A percentile compares a stretch with the other conserved stretches of the same genome.
Conservation (phyloP, 352 stramenopile species). For the Phytophthora pluvialis region DNA sequence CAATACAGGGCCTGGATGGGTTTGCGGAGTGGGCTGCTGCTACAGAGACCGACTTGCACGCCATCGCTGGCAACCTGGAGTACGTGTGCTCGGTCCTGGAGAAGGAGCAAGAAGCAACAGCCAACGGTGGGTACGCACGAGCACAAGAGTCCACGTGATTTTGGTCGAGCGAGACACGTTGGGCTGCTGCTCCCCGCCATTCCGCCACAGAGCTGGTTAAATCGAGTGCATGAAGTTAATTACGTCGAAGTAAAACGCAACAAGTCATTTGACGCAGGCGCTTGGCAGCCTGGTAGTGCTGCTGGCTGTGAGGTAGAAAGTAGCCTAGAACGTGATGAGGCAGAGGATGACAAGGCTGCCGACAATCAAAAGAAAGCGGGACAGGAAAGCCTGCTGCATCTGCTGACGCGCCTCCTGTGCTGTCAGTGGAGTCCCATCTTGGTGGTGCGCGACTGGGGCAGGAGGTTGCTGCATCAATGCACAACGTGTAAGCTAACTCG, state of each 20-base stretch:
- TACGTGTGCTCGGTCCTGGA: slow-evolving; percentile 75
- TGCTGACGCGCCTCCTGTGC: slow-evolving; percentile 65
- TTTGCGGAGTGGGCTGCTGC: slow-evolving; percentile 63
- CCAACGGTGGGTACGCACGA: slow-evolving; percentile 31
- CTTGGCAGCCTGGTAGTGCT: neutral
- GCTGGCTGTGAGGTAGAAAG: neutral
- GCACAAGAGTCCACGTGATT: slow-evolving; percentile 33
- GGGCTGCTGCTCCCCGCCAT: neutral
- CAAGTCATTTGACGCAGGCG: neutral
- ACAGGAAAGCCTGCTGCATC: slow-evolving; percentile 77
- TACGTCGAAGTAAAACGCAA: slow-evolving; percentile 4
- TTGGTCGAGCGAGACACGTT: neutral
- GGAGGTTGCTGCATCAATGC: slow-evolving; percentile 38
- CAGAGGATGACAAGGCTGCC: slow-evolving; percentile 78
- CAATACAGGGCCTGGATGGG: slow-evolving; percentile 47
- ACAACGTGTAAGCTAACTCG: too few species aligned
- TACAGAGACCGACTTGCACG: slow-evolving; percentile 56
- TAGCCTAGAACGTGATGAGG: slow-evolving; percentile 64
- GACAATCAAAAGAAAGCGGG: slow-evolving; percentile 71
- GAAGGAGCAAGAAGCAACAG: slow-evolving; percentile 42
- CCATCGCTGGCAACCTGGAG: slow-evolving; percentile 69
- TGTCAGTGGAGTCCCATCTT: slow-evolving; percentile 54
- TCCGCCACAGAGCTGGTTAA: neutral
- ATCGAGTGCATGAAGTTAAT: slow-evolving; percentile 5
- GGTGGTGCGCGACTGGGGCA: slow-evolving; percentile 41